Conservation (phyloP, 2,329 filamentous ascomycete genomes). For the Drechmeria coniospora region DNA sequence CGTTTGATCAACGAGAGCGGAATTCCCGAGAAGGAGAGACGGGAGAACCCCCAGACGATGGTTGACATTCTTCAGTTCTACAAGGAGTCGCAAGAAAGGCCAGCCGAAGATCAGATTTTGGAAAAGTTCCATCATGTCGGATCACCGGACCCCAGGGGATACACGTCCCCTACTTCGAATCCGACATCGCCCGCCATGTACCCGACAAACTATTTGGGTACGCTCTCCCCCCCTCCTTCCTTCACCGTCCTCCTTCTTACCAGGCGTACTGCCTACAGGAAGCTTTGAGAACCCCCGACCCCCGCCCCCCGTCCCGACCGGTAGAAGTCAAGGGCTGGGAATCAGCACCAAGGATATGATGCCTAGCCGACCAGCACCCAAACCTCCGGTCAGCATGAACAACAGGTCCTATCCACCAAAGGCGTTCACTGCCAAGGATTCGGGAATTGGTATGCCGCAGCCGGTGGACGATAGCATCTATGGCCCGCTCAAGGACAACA, state of each 20-base stretch:
- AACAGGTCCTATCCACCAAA: conserved; percentile 38
- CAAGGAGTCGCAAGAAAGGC: conserved; percentile 76
- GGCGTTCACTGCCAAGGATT: conserved; percentile 40
- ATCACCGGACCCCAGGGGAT: conserved; percentile 34
- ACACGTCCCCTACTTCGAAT: conserved; percentile 24
- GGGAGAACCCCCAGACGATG: conserved; percentile 89
- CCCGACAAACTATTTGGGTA: conserved; percentile 39
- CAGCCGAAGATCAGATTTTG: conserved; percentile 73
- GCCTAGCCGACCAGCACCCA: conserved; percentile 73
- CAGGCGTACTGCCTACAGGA: conserved; percentile 25
- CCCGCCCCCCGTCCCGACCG: conserved; percentile 68
- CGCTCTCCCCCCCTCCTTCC: conserved; percentile 45
- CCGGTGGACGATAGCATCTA: conserved; percentile 40
- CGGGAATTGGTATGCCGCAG: conserved; percentile 45
- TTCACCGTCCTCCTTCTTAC: background rate
- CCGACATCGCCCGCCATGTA: conserved; percentile 38
- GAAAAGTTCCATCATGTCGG: conserved; percentile 92
- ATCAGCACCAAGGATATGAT: conserved; percentile 36
- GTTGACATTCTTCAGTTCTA: conserved; percentile 94
- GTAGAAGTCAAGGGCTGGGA: conserved; percentile 27
- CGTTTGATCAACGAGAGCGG: conserved; percentile 87
- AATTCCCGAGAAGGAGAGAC: conserved; percentile 89
- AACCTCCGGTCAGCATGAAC: conserved; percentile 56
- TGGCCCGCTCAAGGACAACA: conserved; percentile 35
- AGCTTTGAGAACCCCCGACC: conserved; percentile 96